Evolutionary conservation across 2,329 filamentous ascomycete species (phyloP).

Genomic region (Aspergillus latus): DNA sequence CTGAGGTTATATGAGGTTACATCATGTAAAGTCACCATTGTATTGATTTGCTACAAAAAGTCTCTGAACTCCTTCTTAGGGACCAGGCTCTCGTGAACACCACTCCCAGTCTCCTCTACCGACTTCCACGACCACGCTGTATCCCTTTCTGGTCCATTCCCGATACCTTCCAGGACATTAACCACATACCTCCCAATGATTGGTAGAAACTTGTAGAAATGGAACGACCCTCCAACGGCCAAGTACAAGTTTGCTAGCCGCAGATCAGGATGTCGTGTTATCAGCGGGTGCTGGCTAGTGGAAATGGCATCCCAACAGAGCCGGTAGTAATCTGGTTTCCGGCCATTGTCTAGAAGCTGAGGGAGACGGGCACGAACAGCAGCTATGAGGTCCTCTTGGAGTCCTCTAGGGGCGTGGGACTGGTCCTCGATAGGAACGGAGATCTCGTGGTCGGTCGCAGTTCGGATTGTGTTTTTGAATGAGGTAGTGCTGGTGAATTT

Average conservation of each 20-base stretch:
- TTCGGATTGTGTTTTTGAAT: conserved; percentile 55
- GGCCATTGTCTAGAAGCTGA: conserved; percentile 32
- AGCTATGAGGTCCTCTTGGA: conserved; percentile 45
- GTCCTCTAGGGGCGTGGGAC: conserved; percentile 39
- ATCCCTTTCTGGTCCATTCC: conserved; percentile 41
- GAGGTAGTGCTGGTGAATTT: conserved; percentile 64
- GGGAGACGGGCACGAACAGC: conserved; percentile 27
- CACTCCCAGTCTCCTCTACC: conserved; percentile 16
- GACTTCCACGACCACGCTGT: conserved; percentile 26
- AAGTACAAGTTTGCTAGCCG: conserved; percentile 56
- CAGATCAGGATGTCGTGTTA: conserved; percentile 53
- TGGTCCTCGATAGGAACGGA: conserved; percentile 54
- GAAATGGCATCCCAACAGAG: conserved; percentile 62
- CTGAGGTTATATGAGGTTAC: too few relatives aligned
- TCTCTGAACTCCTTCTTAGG: conserved; percentile 29
- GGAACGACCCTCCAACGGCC: conserved; percentile 53
- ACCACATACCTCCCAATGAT: conserved; percentile 59
- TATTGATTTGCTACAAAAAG: conserved; percentile 1
- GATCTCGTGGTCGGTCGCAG: conserved; percentile 52
- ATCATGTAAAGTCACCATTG: background rate
- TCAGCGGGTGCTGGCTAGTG: conserved; percentile 62
- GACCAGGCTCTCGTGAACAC: conserved; percentile 30
- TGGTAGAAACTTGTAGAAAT: conserved; percentile 62
- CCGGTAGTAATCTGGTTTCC: conserved; percentile 45
- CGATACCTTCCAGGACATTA: conserved; percentile 41